Evolutionary conservation across 768 basidiomycete genomes (phyloP), one percentile per base, ranked within the genome.

Genomic region (Austroboletus festivus): DNA sequence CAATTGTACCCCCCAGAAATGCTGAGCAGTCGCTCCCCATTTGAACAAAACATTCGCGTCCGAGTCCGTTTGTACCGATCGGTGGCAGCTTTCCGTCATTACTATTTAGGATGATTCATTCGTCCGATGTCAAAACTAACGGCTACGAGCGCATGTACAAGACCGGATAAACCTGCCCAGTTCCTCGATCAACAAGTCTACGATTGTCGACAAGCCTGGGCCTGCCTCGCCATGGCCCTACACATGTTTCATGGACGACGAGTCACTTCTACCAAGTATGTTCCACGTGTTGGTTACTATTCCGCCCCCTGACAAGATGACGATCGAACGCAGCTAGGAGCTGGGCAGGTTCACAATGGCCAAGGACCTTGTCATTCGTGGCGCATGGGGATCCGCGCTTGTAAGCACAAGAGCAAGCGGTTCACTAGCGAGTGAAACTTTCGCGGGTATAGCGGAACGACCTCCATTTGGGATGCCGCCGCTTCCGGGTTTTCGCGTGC

Each of bases 391-490:
- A 46, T 31, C 37, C 33, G 24, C 44, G 31, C 31, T 15, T 33
- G 31, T 13, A 33, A 33, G 31, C 26, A n/a, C n/a, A n/a, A n/a
- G 26, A 37, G 3, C 11, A 19, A 39, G 28, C 43, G 35, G 45
- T 43, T 40, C n/a, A n/a, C n/a, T n/a, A n/a, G n/a, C n/a, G 28
- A 30, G 20, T 33, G 42, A 50, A 60, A 63, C 51, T 51, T 63
- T 61, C 60, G 60, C 60, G 60, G 60, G 38, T 61, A 44, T 21
- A 18, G 19, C 20, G 16, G 19, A 48, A 26, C 4, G n/a, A n/a
- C 12, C 51, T 51, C 47, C 51, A 51, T 53, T 48, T 42, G 34
- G 40, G 11, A 34, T 34, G 7, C 43, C 21, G 31, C 31, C 18
- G 34, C 35, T 40, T 44, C 58, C 52, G 48, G 44, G 22, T 39